phyloP scores from a whole-genome alignment of 345 rosid species.

The Citrus sp. region DNA sequence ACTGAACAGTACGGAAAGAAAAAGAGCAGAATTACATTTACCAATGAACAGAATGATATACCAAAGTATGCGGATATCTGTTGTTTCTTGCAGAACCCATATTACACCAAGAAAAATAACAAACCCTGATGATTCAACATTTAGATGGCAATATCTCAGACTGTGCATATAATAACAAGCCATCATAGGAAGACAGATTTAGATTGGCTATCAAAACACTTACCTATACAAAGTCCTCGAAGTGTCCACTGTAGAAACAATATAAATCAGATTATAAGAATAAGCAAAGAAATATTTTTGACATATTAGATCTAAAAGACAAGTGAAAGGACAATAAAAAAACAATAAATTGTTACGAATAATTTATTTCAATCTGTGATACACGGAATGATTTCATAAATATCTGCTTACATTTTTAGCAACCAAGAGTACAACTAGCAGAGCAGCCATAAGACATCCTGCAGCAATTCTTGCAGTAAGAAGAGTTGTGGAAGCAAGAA shows the following conservation, averaged over 20 bases:
- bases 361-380: neutral
- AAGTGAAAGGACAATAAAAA: neutral
- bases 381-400: neutral
- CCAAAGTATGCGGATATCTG: conserved; percentile 44
- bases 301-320: neutral
- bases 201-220: conserved; percentile 16
- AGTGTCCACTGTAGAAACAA: conserved; percentile 61
- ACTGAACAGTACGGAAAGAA: neutral
- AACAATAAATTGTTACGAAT: neutral
- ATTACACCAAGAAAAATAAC: conserved; percentile 52
- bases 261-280: conserved; percentile 9
- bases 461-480: conserved; percentile 65
- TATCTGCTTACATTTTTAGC: conserved; percentile 56
- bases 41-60: conserved; percentile 64
- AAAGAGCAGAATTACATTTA: conserved; percentile 19
- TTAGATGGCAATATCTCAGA: conserved; percentile 1
- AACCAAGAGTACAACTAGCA: conserved; percentile 51
- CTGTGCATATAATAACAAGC: neutral
- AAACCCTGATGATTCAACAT: conserved; percentile 40
- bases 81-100: conserved; percentile 65
- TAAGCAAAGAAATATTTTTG: neutral
- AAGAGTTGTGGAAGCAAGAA: conserved; percentile 65
- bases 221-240: conserved; percentile 72
- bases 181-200: neutral
- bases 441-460: conserved; percentile 50